Evolutionary conservation across 1,139 yeast genomes (phyloP), one percentile per base, ranked within the genome.

Genomic region (Yamadazyma diddensiae): DNA sequence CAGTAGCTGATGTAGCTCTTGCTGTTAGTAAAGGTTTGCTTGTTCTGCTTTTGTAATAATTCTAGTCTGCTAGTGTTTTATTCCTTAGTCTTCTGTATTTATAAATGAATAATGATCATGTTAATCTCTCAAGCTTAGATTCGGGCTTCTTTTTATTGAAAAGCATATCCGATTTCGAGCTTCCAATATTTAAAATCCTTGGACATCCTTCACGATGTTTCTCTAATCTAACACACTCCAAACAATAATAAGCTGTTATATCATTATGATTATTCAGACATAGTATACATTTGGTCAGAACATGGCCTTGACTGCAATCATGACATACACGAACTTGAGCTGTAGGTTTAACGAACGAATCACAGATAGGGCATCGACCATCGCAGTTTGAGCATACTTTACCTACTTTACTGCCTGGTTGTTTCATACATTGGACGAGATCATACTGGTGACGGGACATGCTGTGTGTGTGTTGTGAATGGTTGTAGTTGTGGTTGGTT

Each of bases 401-500:
- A 0, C 95, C 97, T 5, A 76, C 56, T 20, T 64, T 58, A 1
- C 78, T 72, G 1, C 97, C 97, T 2, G 96, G 88, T 49, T 79
- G 94, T 51, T 83, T 85, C 73, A 85, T 67, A 54, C 97, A 90
- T 64, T 83, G 81, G 3, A 85, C 76, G 21, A 90, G 70, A 55
- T 90, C 97, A 39, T 82, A 80, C 54, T 88, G 95, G 56, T 88
- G 96, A 38, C 94, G 79, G 3, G 96, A 86, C 97, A 88, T 88
- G 15, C 10, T 10, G 7, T 22, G 24, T 7, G 6, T 22, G 9
- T 19, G 9, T 19, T n/a, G n/a, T n/a, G n/a, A n/a, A n/a, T n/a
- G n/a, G n/a, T n/a, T n/a, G n/a, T n/a, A n/a, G n/a, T n/a, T n/a
- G n/a, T n/a, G n/a, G n/a, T n/a, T n/a, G n/a, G n/a, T n/a, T n/a